Base-by-base conservation (phyloP, 352 stramenopile genomes). In the Globisporangium mamillatum region DNA sequence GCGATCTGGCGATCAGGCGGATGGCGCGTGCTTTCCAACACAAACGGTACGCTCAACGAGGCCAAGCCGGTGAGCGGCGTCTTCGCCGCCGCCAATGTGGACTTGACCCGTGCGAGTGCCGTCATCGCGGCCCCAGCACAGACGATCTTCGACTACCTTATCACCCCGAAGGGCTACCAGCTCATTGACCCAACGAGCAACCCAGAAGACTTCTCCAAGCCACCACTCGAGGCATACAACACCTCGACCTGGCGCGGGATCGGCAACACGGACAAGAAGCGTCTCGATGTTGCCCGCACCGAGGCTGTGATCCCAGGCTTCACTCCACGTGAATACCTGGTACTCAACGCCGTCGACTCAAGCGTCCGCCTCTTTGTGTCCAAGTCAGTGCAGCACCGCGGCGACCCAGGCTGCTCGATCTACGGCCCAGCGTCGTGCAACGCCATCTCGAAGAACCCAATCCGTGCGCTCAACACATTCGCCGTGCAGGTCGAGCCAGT, bases 171-270 rank as follows among this genome's bases (percentile, higher is more conserved):
- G 27, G 74, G 74, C 38, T 77, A 73, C 71, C 52, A 73, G 48
- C 60, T 79, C 67, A 79, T 79, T 38, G 74, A 79, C 63, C 74
- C 74, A 54, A 22, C 36, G 14, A 79, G 74, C 64, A 75, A 73
- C 64, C 62, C 67, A 5, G 70, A 74, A 0, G 74, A 79, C 60
- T 79, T 77, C 25, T 70, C 50, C 63, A 77, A 75, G 57, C 70
- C 74, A 16, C 67, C 70, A 4, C 74, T 79, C 16, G 63, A 71
- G 41, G 7, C 54, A 34, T 79, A 67, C 65, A 50, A 69, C 50
- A 77, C 70, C 44, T 25, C 53, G 6, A 44, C 62, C 10, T 79
- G 73, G 74, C 70, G 74, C 36, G 61, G 62, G 14, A 22, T 62
- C 1, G 65, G 65, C 61, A 66, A 73, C 46, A 64, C 60, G 0